Base-by-base conservation (phyloP, 2,329 filamentous ascomycete species). In the Acarospora socialis region DNA sequence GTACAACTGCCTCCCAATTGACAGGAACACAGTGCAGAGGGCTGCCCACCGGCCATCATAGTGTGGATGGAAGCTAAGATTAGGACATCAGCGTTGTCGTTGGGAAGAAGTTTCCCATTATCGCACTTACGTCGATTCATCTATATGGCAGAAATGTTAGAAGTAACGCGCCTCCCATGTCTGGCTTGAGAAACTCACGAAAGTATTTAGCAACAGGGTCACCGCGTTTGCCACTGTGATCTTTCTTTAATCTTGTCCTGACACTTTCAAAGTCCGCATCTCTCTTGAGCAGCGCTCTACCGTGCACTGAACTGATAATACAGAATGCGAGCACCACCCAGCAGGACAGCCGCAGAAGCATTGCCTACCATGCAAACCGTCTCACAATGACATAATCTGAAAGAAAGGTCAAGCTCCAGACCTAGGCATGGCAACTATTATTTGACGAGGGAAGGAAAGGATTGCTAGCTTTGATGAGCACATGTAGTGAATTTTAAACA, bases 161-260 rank as follows among this genome's bases (percentile, higher is more conserved):
- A 36, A 24, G 39, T 37, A 32, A n/a, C n/a, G n/a, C n/a, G n/a
- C n/a, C n/a, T n/a, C n/a, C n/a, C n/a, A n/a, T n/a, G n/a, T n/a
- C n/a, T n/a, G n/a, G n/a, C n/a, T n/a, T n/a, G n/a, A n/a, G n/a
- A 14, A 29, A 54, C 55, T 53, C 42, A 57, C 57, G 61, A 46
- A 68, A 68, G 46, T 68, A 68, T 48, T 68, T 68, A 21, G 54
- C 48, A 8, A 48, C 54, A 3, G 57, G 53, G 32, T 60, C 54
- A 8, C 51, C 49, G 15, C 43, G 44, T 37, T 50, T 49, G 14
- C 53, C 57, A 30, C 53, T 54, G 39, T 60, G 55, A 28, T 57
- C 52, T 28, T 53, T 53, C 21, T 51, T 47, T 21, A 63, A 41
- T 15, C 48, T 49, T 3, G 52, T 55, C 28, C 57, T 48, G 24